Base-by-base conservation (phyloP, 495 filamentous ascomycete species). In the Penicillium cinerascens region DNA sequence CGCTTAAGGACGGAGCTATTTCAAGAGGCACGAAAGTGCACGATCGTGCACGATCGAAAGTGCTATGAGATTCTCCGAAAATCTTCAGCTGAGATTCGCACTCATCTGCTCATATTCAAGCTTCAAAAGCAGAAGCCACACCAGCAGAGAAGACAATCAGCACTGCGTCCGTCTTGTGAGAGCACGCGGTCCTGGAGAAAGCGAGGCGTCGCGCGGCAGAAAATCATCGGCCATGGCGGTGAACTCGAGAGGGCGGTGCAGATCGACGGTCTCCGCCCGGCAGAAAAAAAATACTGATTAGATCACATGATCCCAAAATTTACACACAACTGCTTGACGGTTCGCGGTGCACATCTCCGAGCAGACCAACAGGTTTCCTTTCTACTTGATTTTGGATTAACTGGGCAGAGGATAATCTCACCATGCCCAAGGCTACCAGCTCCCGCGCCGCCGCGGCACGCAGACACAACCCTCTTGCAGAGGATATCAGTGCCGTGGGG, bases 391-490 rank as follows among this genome's bases (percentile, higher is more conserved):
- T 18, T 45, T 22, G 13, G 39, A 23, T 33, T 23, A 22, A 13
- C 44, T 3, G 11, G 33, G 50, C 29, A 37, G 46, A 49, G 17
- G 37, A 44, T 16, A 26, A n/a, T 42, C 39, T 33, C 52, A 68
- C 15, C n/a, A 77, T 77, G 74, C 74, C 74, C 37, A 77, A 77
- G 60, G 73, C 63, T 22, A 65, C 60, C 43, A 66, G 66, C 29
- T 72, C 74, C 51, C 72, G 72, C 49, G 56, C 68, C 26, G 70
- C 69, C 13, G 65, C 64, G 43, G 66, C 66, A 35, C 74, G 76
- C 60, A 76, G 85, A 44, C 87, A 89, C 66, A 88, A 87, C 56
- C 85, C 86, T 51, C 76, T 91, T 42, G 85, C 87, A 47, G 82
- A 88, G 58, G 87, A 90, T 61, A 77, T 89, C 39, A 58, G 82